phyloP scores from a whole-genome alignment of 2,329 filamentous ascomycete genomes.

The Alternaria atra region DNA sequence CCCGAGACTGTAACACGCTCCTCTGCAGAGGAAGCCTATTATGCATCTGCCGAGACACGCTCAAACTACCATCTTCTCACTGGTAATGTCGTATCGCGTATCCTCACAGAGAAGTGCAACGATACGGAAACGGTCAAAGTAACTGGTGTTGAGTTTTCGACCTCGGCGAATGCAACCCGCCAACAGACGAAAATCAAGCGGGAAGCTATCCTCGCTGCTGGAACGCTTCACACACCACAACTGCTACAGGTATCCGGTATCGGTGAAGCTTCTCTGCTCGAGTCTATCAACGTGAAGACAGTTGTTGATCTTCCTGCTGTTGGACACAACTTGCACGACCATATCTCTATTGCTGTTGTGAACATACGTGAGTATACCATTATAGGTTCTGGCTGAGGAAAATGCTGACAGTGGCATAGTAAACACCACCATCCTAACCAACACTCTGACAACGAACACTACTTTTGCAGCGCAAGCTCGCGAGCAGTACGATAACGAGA shows the following conservation, averaged over 20 bases:
- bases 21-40: slow-evolving; percentile 33
- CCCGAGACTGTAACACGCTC: slow-evolving; percentile 23
- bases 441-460: slow-evolving; percentile 21
- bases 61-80: slow-evolving; percentile 34
- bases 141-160: slow-evolving; percentile 31
- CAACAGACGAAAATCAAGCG: slow-evolving; percentile 28
- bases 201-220: slow-evolving; percentile 39
- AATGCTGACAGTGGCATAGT: slow-evolving; percentile 4
- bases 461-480: slow-evolving; percentile 33
- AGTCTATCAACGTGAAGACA: slow-evolving; percentile 26
- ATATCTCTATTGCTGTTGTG: slow-evolving; percentile 20
- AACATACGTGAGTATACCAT: slow-evolving; percentile 12
- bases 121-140: slow-evolving; percentile 19
- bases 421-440: slow-evolving; percentile 22
- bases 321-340: slow-evolving; percentile 38
- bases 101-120: slow-evolving; percentile 21
- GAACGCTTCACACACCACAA: slow-evolving; percentile 38
- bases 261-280: slow-evolving; percentile 31
- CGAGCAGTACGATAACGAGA: slow-evolving; percentile 22
- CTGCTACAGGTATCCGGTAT: slow-evolving; percentile 41
- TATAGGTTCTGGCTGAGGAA: background rate
- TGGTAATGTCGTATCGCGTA: slow-evolving; percentile 23
- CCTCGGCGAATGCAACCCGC: slow-evolving; percentile 18
- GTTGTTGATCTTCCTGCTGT: slow-evolving; percentile 38
- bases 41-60: slow-evolving; percentile 24